phyloP scores from a whole-genome alignment of 2,329 filamentous ascomycete genomes.

The Colletotrichum endophyticum region DNA sequence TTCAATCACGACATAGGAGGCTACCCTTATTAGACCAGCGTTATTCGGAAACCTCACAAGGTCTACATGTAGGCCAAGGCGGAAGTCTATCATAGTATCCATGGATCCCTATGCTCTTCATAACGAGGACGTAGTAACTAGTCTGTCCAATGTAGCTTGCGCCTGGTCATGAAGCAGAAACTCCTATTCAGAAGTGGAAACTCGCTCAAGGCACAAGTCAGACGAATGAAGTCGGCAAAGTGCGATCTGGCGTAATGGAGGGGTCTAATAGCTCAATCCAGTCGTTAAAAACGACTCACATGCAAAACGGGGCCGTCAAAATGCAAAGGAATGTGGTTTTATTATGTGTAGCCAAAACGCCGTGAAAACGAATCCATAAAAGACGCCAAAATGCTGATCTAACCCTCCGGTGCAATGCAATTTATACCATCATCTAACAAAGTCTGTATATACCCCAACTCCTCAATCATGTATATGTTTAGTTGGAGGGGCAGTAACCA shows the following conservation, averaged over 20 bases:
- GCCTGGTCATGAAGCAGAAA: neutral
- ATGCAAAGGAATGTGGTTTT: neutral
- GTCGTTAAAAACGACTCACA: neutral
- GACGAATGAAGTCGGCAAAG: neutral
- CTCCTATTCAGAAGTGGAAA: neutral
- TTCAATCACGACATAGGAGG: neutral
- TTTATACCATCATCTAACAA: neutral
- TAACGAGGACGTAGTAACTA: too few species aligned
- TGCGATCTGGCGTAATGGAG: neutral
- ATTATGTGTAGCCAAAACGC: neutral
- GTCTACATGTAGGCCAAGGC: neutral
- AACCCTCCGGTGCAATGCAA: neutral
- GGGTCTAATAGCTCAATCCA: neutral
- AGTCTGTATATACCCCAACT: neutral
- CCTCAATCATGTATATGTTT: neutral
- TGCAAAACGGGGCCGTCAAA: neutral
- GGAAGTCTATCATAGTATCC: neutral
- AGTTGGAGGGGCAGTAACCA: constrained; percentile 16
- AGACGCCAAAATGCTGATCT: neutral
- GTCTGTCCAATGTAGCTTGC: neutral
- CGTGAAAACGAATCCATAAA: neutral
- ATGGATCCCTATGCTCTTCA: neutral
- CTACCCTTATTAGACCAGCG: neutral
- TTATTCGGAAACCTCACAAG: neutral
- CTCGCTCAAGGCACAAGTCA: neutral